A percentile compares a stretch with the other conserved stretches of the same genome.
These are phyloP conservation scores for Scheffersomyces segobiensis DNA, from an alignment of 1,139 yeast genomes.

Conservation along the genomic window DNA sequence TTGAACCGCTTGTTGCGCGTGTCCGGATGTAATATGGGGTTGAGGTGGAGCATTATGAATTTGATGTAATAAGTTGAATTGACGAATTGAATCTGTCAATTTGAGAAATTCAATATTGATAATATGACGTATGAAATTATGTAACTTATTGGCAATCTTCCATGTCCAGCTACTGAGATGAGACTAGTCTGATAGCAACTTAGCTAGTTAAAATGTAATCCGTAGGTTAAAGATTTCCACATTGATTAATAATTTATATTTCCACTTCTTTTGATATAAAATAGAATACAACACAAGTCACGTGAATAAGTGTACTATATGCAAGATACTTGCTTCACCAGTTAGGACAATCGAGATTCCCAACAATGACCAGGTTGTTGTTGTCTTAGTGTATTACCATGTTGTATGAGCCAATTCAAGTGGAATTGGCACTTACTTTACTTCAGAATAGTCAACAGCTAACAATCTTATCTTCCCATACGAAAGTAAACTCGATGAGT, in stretches of 20 bases:
- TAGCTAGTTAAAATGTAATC: neutral
- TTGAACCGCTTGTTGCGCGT: constrained; percentile 55
- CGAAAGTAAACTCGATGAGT: neutral
- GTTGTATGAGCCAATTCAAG: too few relatives aligned
- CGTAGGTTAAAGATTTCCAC: neutral
- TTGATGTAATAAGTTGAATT: neutral
- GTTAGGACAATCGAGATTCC: neutral
- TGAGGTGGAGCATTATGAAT: constrained; percentile 30
- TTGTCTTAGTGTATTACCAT: too few relatives aligned
- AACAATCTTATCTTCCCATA: neutral
- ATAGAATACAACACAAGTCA: neutral
- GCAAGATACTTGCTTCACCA: neutral
- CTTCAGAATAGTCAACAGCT: neutral
- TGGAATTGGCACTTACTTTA: too few relatives aligned
- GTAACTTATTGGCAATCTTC: neutral
- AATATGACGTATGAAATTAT: neutral
- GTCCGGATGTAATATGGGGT: constrained; percentile 46
- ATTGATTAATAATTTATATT: neutral
- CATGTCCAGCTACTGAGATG: neutral
- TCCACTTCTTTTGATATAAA: neutral
- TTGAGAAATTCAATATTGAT: too few relatives aligned
- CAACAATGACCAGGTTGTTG: neutral
- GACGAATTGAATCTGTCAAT: too few relatives aligned
- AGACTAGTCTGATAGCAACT: neutral
- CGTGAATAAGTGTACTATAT: neutral